Evolutionary conservation across 768 basidiomycete species (phyloP).

Genomic region (Baorangia bicolor): DNA sequence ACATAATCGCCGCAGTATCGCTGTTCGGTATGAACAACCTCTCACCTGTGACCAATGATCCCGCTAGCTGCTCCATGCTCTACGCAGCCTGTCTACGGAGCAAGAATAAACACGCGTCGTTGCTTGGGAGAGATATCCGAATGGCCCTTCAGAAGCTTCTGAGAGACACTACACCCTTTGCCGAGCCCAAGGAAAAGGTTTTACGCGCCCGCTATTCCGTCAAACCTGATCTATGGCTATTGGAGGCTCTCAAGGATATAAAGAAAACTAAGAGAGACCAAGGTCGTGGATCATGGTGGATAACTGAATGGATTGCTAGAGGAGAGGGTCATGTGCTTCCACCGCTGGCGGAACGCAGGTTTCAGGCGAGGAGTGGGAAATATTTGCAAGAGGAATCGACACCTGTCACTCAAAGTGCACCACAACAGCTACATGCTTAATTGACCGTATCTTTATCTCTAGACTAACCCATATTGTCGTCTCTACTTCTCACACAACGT

Average conservation of each 20-base stretch:
- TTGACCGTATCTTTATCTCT: not conserved
- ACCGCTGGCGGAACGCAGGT: conserved; percentile 16
- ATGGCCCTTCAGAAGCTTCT: conserved; percentile 40
- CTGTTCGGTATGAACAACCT: conserved; percentile 56
- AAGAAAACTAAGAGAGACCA: conserved; percentile 33
- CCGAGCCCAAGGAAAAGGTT: conserved; percentile 17
- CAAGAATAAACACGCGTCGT: conserved; percentile 36
- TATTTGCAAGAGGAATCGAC: not conserved
- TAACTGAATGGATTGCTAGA: conserved; percentile 26
- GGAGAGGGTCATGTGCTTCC: conserved; percentile 25
- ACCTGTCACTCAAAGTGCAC: not conserved
- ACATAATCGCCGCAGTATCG: conserved; percentile 49
- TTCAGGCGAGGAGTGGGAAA: conserved; percentile 8
- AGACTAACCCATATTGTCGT: not conserved
- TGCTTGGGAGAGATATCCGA: conserved; percentile 43
- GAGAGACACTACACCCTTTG: conserved; percentile 11
- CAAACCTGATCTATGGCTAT: conserved; percentile 39
- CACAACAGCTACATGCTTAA: conserved; percentile 10
- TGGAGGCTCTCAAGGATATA: conserved; percentile 37
- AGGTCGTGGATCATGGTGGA: conserved; percentile 29
- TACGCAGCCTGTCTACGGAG: conserved; percentile 54
- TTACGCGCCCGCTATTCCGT: conserved; percentile 25
- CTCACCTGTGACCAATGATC: conserved; percentile 52
- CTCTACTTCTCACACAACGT: not conserved
- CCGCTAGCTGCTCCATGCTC: conserved; percentile 56